Evolutionary conservation across 257 asterid species (phyloP), one percentile per base, ranked within the genome.

Genomic region (Ligustrum vulgare): DNA sequence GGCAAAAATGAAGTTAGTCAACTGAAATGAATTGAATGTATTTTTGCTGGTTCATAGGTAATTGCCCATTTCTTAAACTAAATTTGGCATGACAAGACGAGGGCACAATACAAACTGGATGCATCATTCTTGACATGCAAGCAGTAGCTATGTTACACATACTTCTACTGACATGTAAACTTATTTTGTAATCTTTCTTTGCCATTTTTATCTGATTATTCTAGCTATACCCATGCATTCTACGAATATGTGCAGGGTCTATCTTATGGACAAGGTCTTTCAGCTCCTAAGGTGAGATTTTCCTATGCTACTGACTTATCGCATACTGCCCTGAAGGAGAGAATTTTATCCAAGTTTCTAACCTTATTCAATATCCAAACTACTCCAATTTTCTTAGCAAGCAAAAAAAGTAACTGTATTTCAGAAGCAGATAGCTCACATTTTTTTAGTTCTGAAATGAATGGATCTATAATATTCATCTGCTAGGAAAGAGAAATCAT

Each of bases 241-340:
- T 60, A 31, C 64, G 75, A 83, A 41, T 72, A 75, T 41, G 76
- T 85, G 89, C 90, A 91, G 98, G 97, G 84, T 23, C 82, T 93
- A 76, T 89, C 88, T 71, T 84, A 88, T 70, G 88, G 80, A 71
- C 83, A 11, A 16, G 84, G 80, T 64, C 87, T 91, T 87, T 84
- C 93, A 71, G 86, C 84, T 77, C 67, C 78, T 34, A 86, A 90
- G 97, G 98, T 90, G 76, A 83, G 82, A 13, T 78, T 75, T 73
- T 49, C 51, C 73, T 80, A 6, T 78, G 80, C 66, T 69, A n/a
- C 69, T 20, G 71, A 34, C 63, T 33, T 73, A 62, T 78, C 45
- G 12, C 36, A 43, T 58, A 20, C 74, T 62, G 43, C 49, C 70
- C 47, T 25, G 5, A 70, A 69, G 43, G 66, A 67, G 63, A 71